Evolutionary conservation across 2,329 filamentous ascomycete species (phyloP), one percentile per base, ranked within the genome.

Genomic region (Trichoderma endophyticum): DNA sequence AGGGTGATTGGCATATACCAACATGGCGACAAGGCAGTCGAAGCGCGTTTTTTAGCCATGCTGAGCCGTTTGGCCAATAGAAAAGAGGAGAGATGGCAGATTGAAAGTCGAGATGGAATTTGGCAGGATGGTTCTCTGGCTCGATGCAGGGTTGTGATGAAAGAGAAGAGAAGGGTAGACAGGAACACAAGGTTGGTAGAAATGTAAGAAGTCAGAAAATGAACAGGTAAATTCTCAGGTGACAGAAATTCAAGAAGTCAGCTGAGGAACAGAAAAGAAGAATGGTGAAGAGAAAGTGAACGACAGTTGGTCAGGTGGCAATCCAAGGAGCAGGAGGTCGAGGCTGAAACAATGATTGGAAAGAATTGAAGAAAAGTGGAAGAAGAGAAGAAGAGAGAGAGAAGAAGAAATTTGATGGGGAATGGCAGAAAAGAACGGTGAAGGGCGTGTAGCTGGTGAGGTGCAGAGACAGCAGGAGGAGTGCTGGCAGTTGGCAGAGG

Each of bases 291-390:
- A 34, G 62, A 57, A 63, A 59, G 65, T 69, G 71, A 68, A 51
- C 57, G 59, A 57, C 48, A 69, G 54, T 65, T 63, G 64, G 64
- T 48, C 71, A 62, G 51, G 51, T 24, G 68, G 51, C 30, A 60
- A 34, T 39, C 70, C 72, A 66, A 73, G 74, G 61, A 73, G 70
- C 73, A 56, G 73, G 73, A 64, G 4, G 68, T 72, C 67, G 73
- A 75, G 66, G 15, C 66, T 68, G 56, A 73, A 75, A 73, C 65
- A 68, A 71, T 72, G 71, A 73, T 69, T 72, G 67, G 66, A 73
- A 72, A 75, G 4, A 21, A 15, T 36, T 24, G 71, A 71, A 34
- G 51, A 54, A 24, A 3, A 62, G 60, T 7, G 30, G 75, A 62
- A 60, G 15, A 63, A 57, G 18, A 65, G 61, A 34, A n/a, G 12